Conservation (phyloP, 1,284 basidiomycete genomes). For the Moesziomyces parantarcticus region DNA sequence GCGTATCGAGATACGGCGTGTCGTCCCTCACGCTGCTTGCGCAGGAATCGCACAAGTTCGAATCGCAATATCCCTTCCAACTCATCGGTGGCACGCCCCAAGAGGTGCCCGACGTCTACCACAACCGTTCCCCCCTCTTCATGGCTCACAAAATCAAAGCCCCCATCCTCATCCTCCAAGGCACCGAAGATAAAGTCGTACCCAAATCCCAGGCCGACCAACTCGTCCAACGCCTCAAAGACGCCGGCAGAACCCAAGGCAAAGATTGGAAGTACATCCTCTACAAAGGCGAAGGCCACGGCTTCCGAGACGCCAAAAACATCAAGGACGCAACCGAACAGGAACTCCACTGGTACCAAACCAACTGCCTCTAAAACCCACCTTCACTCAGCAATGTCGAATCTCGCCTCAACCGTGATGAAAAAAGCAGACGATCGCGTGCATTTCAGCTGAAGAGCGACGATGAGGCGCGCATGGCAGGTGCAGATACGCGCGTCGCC, state of each 20-base stretch:
- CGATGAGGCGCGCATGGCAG: no score
- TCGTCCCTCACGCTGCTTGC: conserved; percentile 29
- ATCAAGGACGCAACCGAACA: conserved; percentile 32
- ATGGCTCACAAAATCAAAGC: conserved; percentile 72
- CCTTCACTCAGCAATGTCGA: no score
- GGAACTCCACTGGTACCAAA: conserved; percentile 31
- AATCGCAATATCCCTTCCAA: conserved; percentile 72
- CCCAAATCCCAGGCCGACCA: conserved; percentile 73
- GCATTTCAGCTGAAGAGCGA: no score
- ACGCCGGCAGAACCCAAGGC: conserved; percentile 18
- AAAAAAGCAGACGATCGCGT: no score
- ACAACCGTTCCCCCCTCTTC: conserved; percentile 72
- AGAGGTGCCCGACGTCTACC: conserved; percentile 72
- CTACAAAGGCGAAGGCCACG: conserved; percentile 58
- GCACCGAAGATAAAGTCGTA: conserved; percentile 73
- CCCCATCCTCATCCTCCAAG: conserved; percentile 74
- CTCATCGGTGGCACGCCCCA: conserved; percentile 73
- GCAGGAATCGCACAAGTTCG: conserved; percentile 76
- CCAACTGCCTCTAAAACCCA: conserved; percentile 8
- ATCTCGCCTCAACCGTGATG: no score
- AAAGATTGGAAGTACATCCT: conserved; percentile 45
- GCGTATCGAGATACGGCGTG: conserved; percentile 40
- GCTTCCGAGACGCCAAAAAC: conserved; percentile 31
- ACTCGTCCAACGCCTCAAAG: conserved; percentile 49
- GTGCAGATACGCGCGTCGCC: no score